Evolutionary conservation across 192 early-diverging fungal genomes (phyloP), one percentile per base, ranked within the genome.

Genomic region (Podila clonocystis): DNA sequence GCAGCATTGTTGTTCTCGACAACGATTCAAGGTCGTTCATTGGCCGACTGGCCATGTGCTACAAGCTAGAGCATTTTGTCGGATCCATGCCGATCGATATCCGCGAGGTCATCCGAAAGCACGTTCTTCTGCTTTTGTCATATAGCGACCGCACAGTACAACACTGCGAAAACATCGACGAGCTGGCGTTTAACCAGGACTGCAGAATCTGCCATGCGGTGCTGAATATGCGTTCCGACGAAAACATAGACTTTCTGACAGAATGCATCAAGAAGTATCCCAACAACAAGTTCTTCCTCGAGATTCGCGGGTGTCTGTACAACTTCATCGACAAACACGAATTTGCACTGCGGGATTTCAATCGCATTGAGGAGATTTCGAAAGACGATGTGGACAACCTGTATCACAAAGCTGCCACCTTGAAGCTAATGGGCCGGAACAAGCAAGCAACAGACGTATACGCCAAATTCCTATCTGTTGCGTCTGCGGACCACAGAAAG

Each of bases 241-340:
- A 72, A 59, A 72, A 28, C 70, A 72, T 72, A 0, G 70, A 72
- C 70, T 72, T 72, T 72, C 70, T 72, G 62, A 65, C 70, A 65
- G 70, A 72, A 65, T 72, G 70, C 62, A 72, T 72, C 70, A 72
- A 72, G 70, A 72, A 72, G 70, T 72, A 72, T 65, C 70, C 70
- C 70, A 72, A 72, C 70, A 72, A 72, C 70, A 72, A 38, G 63
- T 64, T 72, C 70, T 72, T 72, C 63, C 62, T 63, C 63, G 50
- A 65, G 62, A 24, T 72, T 48, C 70, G 70, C 38, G 70, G 70
- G 52, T 72, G 70, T 72, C 70, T 72, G 52, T 72, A 72, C 70
- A 72, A 65, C 62, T 72, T 72, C 70, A 72, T 72, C 70, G 0
- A 63, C 33, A 72, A 72, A 65, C 24, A 65, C 52, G 70, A 72